Conservation (phyloP, 441 rosid species). For the Erodium texanum region DNA sequence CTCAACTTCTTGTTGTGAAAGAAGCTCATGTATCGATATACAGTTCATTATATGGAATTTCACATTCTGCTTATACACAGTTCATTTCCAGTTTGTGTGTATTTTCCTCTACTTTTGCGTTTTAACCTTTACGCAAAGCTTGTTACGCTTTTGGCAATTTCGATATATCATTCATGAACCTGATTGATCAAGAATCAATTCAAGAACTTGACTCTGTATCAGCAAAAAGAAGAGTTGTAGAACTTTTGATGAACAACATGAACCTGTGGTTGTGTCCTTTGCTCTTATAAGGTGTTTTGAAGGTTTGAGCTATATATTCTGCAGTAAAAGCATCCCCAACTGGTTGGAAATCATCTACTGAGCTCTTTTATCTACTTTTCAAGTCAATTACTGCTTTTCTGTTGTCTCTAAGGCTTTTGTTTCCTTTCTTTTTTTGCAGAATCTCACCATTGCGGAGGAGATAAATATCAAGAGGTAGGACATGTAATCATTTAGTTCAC, state of each 20-base stretch:
- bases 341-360: constrained; percentile 3
- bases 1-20: constrained; percentile 4
- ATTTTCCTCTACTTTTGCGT: no score
- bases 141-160: no score
- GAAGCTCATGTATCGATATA: not conserved
- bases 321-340: not conserved
- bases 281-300: not conserved
- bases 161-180: no score
- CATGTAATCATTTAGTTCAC: not conserved
- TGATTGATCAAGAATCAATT: no score
- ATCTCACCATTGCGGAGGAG: not conserved
- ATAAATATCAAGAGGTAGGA: constrained; percentile 1
- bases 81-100: no score
- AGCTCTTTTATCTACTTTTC: not conserved
- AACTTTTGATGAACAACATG: no score
- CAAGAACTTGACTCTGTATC: no score
- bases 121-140: no score
- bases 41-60: not conserved
- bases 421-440: not conserved
- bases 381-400: constrained; percentile 8
- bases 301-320: not conserved
- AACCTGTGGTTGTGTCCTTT: not conserved
- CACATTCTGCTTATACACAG: not conserved
- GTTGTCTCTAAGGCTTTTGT: not conserved
- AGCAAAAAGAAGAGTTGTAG: no score